Conservation (phyloP, 2,329 filamentous ascomycete species). For the Thermothelomyces thermophilus region DNA sequence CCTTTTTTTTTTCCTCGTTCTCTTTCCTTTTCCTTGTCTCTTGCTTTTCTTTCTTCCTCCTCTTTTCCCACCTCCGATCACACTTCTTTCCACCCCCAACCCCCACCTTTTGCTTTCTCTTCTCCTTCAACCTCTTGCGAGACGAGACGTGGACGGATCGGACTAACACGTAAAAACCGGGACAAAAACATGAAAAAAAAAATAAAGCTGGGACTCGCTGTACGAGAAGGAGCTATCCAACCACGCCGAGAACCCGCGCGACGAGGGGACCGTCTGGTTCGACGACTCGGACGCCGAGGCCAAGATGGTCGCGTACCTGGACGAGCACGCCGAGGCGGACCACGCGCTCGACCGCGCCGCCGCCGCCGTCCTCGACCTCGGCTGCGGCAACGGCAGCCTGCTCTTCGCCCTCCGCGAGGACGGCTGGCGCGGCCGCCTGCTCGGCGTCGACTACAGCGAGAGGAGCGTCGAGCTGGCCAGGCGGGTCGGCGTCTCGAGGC, state of each 20-base stretch:
- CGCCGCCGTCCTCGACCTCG: slow-evolving; percentile 73
- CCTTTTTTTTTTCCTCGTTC: slow-evolving; percentile 2
- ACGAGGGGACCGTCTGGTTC: slow-evolving; percentile 94
- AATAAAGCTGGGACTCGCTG: slow-evolving; percentile 63
- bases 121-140: too few relatives aligned
- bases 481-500: slow-evolving; percentile 45
- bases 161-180: too few relatives aligned
- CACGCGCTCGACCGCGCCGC: slow-evolving; percentile 26
- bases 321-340: slow-evolving; percentile 23
- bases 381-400: slow-evolving; percentile 89
- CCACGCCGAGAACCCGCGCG: slow-evolving; percentile 62
- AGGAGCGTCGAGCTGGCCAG: slow-evolving; percentile 68
- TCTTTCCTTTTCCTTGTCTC: not conserved
- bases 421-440: slow-evolving; percentile 59
- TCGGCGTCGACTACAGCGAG: slow-evolving; percentile 84
- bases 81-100: not conserved
- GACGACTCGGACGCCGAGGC: slow-evolving; percentile 83
- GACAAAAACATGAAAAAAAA: not conserved
- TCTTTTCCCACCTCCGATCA: not conserved
- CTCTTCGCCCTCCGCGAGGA: slow-evolving; percentile 69
- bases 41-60: not conserved
- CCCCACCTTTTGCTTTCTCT: not conserved
- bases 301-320: slow-evolving; percentile 68
- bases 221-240: slow-evolving; percentile 68
- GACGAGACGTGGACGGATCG: too few relatives aligned